A percentile compares a stretch with the other conserved stretches of the same genome.
Conservation (phyloP, 2,329 filamentous ascomycete genomes). For the Exophiala mesophila region DNA sequence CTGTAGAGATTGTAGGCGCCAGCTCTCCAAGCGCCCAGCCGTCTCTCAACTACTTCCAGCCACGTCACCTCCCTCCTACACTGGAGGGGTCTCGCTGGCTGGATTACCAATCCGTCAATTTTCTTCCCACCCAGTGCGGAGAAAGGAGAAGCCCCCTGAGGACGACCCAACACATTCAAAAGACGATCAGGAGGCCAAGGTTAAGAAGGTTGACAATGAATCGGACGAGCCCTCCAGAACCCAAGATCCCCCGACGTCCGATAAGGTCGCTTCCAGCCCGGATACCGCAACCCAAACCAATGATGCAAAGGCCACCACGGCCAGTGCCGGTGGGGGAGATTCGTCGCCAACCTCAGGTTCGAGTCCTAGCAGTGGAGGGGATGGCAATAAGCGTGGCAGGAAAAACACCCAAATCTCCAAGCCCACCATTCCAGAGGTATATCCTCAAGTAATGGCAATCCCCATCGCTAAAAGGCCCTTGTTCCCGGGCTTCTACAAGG, state of each 20-base stretch:
- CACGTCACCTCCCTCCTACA: slow-evolving; percentile 7
- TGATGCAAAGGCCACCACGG: slow-evolving; percentile 18
- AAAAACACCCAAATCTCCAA: slow-evolving; percentile 73
- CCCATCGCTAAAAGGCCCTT: slow-evolving; percentile 89
- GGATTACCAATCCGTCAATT: slow-evolving; percentile 37
- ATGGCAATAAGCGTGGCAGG: slow-evolving; percentile 65
- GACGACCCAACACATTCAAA: slow-evolving; percentile 33
- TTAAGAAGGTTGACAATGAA: slow-evolving; percentile 42
- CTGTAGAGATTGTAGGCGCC: slow-evolving; percentile 26
- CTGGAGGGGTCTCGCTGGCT: slow-evolving; percentile 4
- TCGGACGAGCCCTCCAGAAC: slow-evolving; percentile 31
- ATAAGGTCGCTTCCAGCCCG: slow-evolving; percentile 47
- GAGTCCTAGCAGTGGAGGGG: slow-evolving; percentile 38
- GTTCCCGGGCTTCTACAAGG: slow-evolving; percentile 98
- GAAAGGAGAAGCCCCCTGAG: slow-evolving; percentile 54
- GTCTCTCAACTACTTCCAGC: slow-evolving; percentile 6
- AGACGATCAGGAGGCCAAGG: slow-evolving; percentile 41
- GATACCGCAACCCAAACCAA: slow-evolving; percentile 34
- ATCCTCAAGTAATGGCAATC: slow-evolving; percentile 95
- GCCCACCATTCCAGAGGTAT: slow-evolving; percentile 85
- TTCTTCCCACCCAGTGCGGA: slow-evolving; percentile 43
- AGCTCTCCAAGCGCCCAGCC: slow-evolving; percentile 16
- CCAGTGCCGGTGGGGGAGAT: slow-evolving; percentile 36
- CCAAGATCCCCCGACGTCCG: slow-evolving; percentile 35
- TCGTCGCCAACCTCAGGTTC: slow-evolving; percentile 45